These are phyloP conservation scores for Zea luxurians DNA, from an alignment of 176 grass and related monocot species.

Conservation along the genomic window DNA sequence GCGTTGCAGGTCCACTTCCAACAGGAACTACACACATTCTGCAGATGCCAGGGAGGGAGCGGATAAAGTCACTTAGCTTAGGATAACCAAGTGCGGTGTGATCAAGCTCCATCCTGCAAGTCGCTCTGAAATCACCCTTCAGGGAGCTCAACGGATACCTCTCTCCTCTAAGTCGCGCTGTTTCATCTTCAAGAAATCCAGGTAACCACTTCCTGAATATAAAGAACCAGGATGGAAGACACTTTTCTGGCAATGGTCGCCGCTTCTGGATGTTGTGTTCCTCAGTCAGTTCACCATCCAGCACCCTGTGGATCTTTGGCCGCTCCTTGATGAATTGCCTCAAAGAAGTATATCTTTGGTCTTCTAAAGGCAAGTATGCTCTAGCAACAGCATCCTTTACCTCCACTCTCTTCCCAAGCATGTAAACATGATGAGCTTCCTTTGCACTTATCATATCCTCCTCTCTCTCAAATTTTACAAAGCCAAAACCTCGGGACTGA, in stretches of 20 bases:
- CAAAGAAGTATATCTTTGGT: constrained; percentile 26
- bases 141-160: constrained; percentile 63
- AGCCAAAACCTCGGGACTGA: constrained; percentile 65
- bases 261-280: constrained; percentile 32
- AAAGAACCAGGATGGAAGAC: constrained; percentile 67
- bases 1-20: constrained; percentile 55
- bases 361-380: constrained; percentile 43
- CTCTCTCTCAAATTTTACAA: constrained; percentile 60
- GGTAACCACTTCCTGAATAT: constrained; percentile 65
- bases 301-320: constrained; percentile 22
- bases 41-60: constrained; percentile 64
- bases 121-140: constrained; percentile 62
- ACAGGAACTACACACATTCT: constrained; percentile 59
- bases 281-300: constrained; percentile 46
- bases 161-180: constrained; percentile 38
- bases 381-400: constrained; percentile 63
- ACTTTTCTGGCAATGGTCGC: constrained; percentile 51
- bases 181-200: constrained; percentile 51
- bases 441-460: constrained; percentile 51
- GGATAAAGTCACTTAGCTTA: constrained; percentile 66
- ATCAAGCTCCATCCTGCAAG: constrained; percentile 66
- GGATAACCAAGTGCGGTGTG: constrained; percentile 56
- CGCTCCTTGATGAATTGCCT: constrained; percentile 25
- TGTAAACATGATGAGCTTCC: constrained; percentile 60
- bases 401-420: constrained; percentile 69